Base-by-base conservation (phyloP, 345 rosid genomes). In the Citrus reticulata region DNA sequence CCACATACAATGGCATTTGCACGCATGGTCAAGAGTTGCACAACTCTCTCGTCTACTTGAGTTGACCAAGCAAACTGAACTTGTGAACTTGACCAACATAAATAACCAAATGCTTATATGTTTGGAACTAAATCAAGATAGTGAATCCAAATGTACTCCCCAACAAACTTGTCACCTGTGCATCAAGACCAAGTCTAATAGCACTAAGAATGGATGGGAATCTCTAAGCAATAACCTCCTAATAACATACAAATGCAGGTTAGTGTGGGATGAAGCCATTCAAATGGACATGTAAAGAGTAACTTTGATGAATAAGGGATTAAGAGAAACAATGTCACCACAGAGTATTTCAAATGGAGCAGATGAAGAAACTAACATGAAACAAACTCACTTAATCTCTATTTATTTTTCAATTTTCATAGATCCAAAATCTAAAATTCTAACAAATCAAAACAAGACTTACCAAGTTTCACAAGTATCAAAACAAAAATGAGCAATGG, bases 61-160 rank as follows among this genome's bases (percentile, higher is more conserved):
- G 70, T 34, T 51, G 60, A 30, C 22, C 66, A 76, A 51, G 39
- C 73, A 60, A 39, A 22, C 11, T 42, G 6, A 70, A 62, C 32
- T 37, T 22, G 30, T 62, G 30, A 75, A 76, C 72, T 55, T 63
- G 60, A 71, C 46, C 55, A 1, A 32, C 16, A 16, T 61, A 35
- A 13, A 62, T 80, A 61, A 75, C 57, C 55, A 69, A 74, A 75
- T 70, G 67, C 60, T 29, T 30, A 63, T 9, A 24, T 58, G 40
- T 76, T 70, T 49, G 74, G 68, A 63, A 17, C 13, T 30, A 64
- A 72, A 51, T 78, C 64, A 49, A 37, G 81, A 54, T 24, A 64
- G 76, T 32, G 76, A 39, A 39, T 34, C 77, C 74, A 68, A 27
- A 30, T 64, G 72, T 24, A 61, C 11, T 70, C 42, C 74, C 72